Conservation (phyloP, 768 basidiomycete genomes). For the Podaxis rugospora region DNA sequence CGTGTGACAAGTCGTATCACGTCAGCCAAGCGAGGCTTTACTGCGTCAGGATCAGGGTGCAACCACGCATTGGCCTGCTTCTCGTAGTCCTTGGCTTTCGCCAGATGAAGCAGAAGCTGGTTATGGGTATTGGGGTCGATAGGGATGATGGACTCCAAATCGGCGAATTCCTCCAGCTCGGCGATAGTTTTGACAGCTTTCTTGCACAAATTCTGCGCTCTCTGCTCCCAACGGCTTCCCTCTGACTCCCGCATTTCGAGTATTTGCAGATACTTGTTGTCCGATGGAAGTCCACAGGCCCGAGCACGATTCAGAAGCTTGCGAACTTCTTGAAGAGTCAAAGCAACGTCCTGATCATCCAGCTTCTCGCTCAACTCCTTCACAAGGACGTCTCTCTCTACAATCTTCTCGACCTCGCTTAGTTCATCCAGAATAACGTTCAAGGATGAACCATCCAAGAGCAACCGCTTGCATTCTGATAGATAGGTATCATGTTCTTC, state of each 20-base stretch:
- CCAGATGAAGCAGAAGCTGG: slow-evolving; percentile 57
- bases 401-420: slow-evolving; percentile 71
- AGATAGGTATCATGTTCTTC: slow-evolving; percentile 48
- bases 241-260: slow-evolving; percentile 60
- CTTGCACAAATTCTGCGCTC: slow-evolving; percentile 59
- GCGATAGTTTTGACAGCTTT: slow-evolving; percentile 71
- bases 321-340: slow-evolving; percentile 77
- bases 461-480: slow-evolving; percentile 65
- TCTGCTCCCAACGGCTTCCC: slow-evolving; percentile 76
- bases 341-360: slow-evolving; percentile 51
- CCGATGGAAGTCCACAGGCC: slow-evolving; percentile 56
- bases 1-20: slow-evolving; percentile 64
- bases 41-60: slow-evolving; percentile 45
- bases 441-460: slow-evolving; percentile 66
- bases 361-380: slow-evolving; percentile 71
- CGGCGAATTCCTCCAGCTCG: slow-evolving; percentile 70
- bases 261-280: slow-evolving; percentile 61
- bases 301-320: slow-evolving; percentile 67
- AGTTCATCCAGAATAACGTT: slow-evolving; percentile 86
- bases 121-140: slow-evolving; percentile 65
- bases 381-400: slow-evolving; percentile 73
- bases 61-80: slow-evolving; percentile 75
- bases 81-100: slow-evolving; percentile 75
- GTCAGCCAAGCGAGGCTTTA: slow-evolving; percentile 63
- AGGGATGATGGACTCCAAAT: slow-evolving; percentile 62